Evolutionary conservation across 129 eudicot species (phyloP).

Genomic region (Tagetes patula): DNA sequence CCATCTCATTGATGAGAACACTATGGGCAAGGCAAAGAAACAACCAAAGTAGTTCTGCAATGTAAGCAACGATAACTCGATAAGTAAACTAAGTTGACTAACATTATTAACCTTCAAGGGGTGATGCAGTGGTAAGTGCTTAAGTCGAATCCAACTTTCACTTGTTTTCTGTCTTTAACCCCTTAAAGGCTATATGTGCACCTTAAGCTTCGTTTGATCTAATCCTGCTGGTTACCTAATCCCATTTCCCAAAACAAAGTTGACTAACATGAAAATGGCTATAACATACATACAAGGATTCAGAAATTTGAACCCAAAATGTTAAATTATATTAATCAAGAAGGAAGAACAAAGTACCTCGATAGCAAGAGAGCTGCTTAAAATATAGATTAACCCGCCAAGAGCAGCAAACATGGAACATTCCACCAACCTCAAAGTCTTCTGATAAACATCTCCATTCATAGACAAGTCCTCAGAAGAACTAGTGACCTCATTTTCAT

Average conservation of each 20-base stretch:
- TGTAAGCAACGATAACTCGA: constrained; percentile 1
- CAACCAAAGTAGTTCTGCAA: constrained; percentile 91
- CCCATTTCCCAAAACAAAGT: too few species aligned
- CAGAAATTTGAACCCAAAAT: not conserved
- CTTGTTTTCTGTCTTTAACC: too few species aligned
- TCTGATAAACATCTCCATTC: constrained; percentile 70
- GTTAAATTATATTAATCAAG: not conserved
- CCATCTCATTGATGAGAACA: constrained; percentile 90
- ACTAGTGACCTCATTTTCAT: constrained; percentile 18
- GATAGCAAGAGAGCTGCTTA: constrained; percentile 90
- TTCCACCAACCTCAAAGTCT: constrained; percentile 85
- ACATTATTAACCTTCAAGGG: too few species aligned
- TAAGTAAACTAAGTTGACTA: not conserved
- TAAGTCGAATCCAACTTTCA: not conserved
- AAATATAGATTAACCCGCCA: constrained; percentile 73
- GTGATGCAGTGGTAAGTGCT: too few species aligned
- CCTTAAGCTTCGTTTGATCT: too few species aligned
- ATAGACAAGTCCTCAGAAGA: constrained; percentile 53
- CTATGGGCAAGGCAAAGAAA: constrained; percentile 93
- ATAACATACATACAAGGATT: not conserved
- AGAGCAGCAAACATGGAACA: constrained; percentile 96
- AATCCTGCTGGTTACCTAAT: too few species aligned
- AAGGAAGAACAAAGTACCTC: constrained; percentile 48
- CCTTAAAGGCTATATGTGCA: too few species aligned
- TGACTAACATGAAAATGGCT: too few species aligned